Conservation (phyloP, 1,139 yeast species). For the Meyerozyma elateridarum region DNA sequence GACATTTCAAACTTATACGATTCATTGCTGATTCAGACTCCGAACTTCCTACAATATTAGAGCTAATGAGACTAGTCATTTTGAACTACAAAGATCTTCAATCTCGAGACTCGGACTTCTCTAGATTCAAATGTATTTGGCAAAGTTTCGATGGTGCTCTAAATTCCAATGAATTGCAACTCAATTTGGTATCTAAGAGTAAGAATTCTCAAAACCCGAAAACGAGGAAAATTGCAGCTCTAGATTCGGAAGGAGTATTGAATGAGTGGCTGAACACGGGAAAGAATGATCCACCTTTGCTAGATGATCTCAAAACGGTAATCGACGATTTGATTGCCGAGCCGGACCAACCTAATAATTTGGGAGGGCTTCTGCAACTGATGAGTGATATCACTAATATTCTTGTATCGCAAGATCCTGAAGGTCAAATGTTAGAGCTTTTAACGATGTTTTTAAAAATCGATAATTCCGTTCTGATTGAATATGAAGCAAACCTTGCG, state of each 20-base stretch:
- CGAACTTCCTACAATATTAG: slow-evolving; percentile 10
- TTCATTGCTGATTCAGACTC: slow-evolving; percentile 17
- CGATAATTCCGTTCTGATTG: background rate
- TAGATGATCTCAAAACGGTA: slow-evolving; percentile 8
- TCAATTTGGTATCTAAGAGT: slow-evolving; percentile 6
- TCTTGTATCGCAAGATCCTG: background rate
- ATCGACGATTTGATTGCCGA: slow-evolving; percentile 6
- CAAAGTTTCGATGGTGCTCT: slow-evolving; percentile 9
- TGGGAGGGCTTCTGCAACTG: no score
- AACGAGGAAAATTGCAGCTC: slow-evolving; percentile 6
- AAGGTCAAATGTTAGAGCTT: slow-evolving; percentile 3
- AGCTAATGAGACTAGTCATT: slow-evolving; percentile 11
- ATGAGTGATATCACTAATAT: background rate
- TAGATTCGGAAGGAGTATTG: slow-evolving; percentile 11
- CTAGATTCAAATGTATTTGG: slow-evolving; percentile 11
- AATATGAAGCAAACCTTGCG: background rate
- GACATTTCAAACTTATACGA: slow-evolving; percentile 36
- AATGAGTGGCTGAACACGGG: slow-evolving; percentile 10
- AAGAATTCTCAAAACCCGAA: background rate
- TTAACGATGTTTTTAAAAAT: background rate
- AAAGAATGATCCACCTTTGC: slow-evolving; percentile 9
- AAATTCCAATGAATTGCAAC: slow-evolving; percentile 1
- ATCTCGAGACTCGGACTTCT: slow-evolving; percentile 12
- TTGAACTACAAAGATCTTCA: slow-evolving; percentile 11
- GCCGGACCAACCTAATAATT: background rate